Evolutionary conservation across 148 eudicot species (phyloP).

Genomic region (Fagopyrum homotropicum): DNA sequence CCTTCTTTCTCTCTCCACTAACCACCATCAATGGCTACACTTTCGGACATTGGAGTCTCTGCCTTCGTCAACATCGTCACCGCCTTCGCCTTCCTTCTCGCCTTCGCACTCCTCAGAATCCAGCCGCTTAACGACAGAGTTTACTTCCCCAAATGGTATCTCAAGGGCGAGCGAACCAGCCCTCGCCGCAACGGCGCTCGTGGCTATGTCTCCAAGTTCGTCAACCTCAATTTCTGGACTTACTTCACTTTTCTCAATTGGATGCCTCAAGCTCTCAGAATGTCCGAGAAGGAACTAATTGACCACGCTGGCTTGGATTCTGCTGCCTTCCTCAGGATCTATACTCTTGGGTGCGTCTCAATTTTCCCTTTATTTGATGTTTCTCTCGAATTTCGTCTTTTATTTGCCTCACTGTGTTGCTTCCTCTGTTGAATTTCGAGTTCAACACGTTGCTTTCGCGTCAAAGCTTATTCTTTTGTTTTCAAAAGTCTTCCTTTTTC

Average conservation of each 20-base stretch:
- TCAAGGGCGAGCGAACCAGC: slow-evolving; percentile 31
- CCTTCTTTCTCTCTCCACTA: background rate
- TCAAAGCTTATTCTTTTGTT: slow-evolving; percentile 2
- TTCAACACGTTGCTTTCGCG: background rate
- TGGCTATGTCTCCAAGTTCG: slow-evolving; percentile 34
- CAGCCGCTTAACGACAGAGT: slow-evolving; percentile 49
- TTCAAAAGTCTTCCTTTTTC: background rate
- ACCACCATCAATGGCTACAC: slow-evolving; percentile 29
- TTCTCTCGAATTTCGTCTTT: background rate
- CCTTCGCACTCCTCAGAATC: slow-evolving; percentile 43
- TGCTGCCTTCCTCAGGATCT: slow-evolving; percentile 43
- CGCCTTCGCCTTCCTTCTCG: slow-evolving; percentile 43
- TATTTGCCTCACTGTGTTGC: background rate
- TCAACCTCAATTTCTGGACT: slow-evolving; percentile 37
- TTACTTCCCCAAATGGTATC: slow-evolving; percentile 47
- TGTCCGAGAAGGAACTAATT: slow-evolving; percentile 42
- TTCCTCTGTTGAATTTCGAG: background rate
- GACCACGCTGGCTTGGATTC: slow-evolving; percentile 54
- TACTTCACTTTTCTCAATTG: slow-evolving; percentile 42
- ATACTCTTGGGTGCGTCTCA: slow-evolving; percentile 35
- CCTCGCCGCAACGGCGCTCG: slow-evolving; percentile 28
- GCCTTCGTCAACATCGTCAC: slow-evolving; percentile 38
- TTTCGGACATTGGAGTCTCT: slow-evolving; percentile 39
- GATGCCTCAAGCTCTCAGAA: slow-evolving; percentile 48
- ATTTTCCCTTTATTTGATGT: background rate